phyloP scores from a whole-genome alignment of 257 asterid genomes.

The Coffea eugenioides region DNA sequence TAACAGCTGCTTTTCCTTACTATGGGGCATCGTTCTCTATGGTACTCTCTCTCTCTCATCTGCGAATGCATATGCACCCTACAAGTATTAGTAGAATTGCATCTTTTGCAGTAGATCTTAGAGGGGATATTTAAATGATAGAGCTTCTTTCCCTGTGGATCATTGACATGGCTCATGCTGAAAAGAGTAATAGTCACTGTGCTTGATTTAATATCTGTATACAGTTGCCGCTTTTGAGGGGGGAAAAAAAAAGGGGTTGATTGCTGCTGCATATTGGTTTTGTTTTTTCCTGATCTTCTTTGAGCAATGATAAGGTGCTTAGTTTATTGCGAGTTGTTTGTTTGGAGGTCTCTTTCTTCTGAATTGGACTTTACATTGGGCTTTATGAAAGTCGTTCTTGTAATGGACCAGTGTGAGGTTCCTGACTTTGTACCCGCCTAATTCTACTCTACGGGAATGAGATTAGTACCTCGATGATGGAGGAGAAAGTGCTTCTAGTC shows the following conservation, averaged over 20 bases:
- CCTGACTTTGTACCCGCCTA: no score
- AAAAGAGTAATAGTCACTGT: no score
- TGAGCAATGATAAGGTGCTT: not conserved
- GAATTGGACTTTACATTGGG: not conserved
- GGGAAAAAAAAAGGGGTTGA: not conserved
- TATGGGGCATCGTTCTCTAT: slow-evolving; percentile 83
- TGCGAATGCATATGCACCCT: not conserved
- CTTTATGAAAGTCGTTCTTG: not conserved
- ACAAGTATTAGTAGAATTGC: no score
- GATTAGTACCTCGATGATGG: not conserved
- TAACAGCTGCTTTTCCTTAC: slow-evolving; percentile 83
- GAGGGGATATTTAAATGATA: no score
- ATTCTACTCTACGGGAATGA: no score
- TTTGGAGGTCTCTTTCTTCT: not conserved
- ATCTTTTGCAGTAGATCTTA: no score
- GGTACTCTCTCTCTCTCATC: slow-evolving; percentile 37
- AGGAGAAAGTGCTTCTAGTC: not conserved
- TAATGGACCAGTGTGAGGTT: not conserved
- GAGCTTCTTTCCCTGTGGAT: no score
- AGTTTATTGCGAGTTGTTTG: not conserved
- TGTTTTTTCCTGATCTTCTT: not conserved
- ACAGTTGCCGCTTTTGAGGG: no score
- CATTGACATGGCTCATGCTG: no score
- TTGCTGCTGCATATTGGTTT: not conserved
- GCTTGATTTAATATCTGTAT: no score